A percentile compares a stretch with the other conserved stretches of the same genome.
These are phyloP conservation scores for Penicillium salamii DNA, from an alignment of 495 filamentous ascomycete species.

Conservation along the genomic window DNA sequence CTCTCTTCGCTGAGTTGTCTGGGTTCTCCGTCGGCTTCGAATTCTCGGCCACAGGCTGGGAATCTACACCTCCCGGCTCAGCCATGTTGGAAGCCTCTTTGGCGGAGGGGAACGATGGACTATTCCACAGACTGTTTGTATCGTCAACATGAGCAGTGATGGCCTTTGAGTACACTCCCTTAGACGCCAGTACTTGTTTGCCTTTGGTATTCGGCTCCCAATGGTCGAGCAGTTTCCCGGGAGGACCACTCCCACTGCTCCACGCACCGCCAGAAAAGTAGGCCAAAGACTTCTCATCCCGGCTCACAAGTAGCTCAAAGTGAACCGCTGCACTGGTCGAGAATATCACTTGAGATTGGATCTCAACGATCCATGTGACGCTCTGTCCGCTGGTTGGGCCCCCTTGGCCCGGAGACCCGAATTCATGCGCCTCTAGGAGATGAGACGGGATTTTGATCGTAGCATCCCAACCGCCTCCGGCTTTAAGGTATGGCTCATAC, in stretches of 20 bases:
- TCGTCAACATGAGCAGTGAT: constrained; percentile 78
- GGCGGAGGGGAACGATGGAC: constrained; percentile 69
- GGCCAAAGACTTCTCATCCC: constrained; percentile 78
- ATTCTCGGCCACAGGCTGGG: background rate
- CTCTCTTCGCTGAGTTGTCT: background rate
- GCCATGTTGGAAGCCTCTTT: constrained; percentile 41
- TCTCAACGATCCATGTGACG: constrained; percentile 86
- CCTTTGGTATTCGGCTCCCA: constrained; percentile 47
- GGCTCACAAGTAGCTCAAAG: constrained; percentile 81
- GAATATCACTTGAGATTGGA: constrained; percentile 89
- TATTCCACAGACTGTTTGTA: constrained; percentile 87
- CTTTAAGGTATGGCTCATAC: constrained; percentile 95
- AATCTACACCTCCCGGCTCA: constrained; percentile 15
- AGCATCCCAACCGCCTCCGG: constrained; percentile 80
- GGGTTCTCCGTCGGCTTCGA: background rate
- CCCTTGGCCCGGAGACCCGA: constrained; percentile 14
- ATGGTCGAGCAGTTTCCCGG: constrained; percentile 73
- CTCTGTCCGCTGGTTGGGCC: constrained; percentile 38
- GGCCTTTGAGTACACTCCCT: constrained; percentile 77
- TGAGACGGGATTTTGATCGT: constrained; percentile 69
- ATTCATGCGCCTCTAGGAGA: constrained; percentile 30
- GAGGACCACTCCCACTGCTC: constrained; percentile 45
- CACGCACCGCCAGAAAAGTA: constrained; percentile 52
- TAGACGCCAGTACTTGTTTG: constrained; percentile 51
- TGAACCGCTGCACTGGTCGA: constrained; percentile 83